Percentiles rank a stretch among this genome's conserved stretches.
These are phyloP conservation scores for Beauveria varroae DNA, from an alignment of 2,329 filamentous ascomycete species.

Conservation along the genomic window DNA sequence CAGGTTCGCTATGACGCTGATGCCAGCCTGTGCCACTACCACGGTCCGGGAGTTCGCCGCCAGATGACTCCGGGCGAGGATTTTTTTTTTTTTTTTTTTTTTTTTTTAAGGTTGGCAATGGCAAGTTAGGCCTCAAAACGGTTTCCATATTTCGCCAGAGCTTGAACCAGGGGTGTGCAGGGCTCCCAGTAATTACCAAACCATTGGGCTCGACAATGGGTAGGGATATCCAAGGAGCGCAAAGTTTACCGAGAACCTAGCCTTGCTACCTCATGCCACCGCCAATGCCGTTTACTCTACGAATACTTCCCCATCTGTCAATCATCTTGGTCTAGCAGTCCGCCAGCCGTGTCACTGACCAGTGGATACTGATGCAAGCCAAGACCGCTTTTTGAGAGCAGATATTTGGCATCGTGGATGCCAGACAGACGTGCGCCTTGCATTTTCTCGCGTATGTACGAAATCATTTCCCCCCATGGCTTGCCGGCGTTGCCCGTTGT, in stretches of 20 bases:
- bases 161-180: background rate
- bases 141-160: background rate
- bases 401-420: conserved; percentile 7
- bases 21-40: background rate
- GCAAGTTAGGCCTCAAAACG: conserved; percentile 8
- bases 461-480: conserved; percentile 2
- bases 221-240: background rate
- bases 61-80: background rate
- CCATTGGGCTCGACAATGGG: background rate
- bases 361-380: conserved; percentile 7
- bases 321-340: background rate
- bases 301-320: background rate
- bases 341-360: background rate
- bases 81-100: conserved; percentile 6
- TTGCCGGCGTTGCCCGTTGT: background rate
- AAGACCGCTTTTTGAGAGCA: conserved; percentile 6
- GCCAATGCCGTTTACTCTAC: background rate
- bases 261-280: background rate
- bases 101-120: background rate
- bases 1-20: conserved; percentile 3
- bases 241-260: background rate
- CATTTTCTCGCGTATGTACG: conserved; percentile 3
- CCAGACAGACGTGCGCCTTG: conserved; percentile 7
- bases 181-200: background rate
- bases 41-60: background rate